Evolutionary conservation across 352 stramenopile genomes (phyloP).

Genomic region (Phytophthora pluvialis): DNA sequence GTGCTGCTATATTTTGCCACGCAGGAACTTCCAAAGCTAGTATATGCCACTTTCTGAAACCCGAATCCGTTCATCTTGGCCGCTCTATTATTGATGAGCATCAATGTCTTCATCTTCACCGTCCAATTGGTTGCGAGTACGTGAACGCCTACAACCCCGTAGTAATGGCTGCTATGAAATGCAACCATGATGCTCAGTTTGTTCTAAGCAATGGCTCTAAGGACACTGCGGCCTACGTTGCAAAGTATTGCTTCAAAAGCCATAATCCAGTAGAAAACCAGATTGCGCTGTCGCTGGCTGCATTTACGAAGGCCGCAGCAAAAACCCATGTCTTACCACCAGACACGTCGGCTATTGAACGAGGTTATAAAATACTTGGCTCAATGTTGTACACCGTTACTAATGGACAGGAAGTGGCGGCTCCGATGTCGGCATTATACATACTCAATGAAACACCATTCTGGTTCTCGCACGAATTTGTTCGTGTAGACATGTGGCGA

Average conservation of each 20-base stretch:
- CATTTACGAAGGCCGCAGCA: constrained; percentile 17
- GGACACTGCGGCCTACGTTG: no score
- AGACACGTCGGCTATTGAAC: constrained; percentile 5
- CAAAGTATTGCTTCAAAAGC: no score
- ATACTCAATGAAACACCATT: constrained; percentile 16
- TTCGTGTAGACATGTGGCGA: constrained; percentile 5
- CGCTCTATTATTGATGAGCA: neutral
- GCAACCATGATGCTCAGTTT: neutral
- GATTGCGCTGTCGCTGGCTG: constrained; percentile 6
- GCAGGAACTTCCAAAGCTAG: constrained; percentile 11
- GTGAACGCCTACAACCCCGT: constrained; percentile 35
- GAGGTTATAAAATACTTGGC: constrained; percentile 13
- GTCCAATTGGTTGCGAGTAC: constrained; percentile 30
- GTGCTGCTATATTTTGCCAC: no score
- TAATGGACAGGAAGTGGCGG: constrained; percentile 21
- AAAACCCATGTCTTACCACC: constrained; percentile 6
- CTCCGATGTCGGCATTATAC: constrained; percentile 23
- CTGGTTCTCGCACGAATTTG: constrained; percentile 20
- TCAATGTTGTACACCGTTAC: constrained; percentile 28
- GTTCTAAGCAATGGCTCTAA: no score
- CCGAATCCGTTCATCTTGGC: neutral
- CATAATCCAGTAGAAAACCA: constrained; percentile 35
- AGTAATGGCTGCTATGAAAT: constrained; percentile 27
- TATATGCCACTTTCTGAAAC: constrained; percentile 31
- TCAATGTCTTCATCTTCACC: constrained; percentile 3